Evolutionary conservation across 2,329 filamentous ascomycete species (phyloP).

Genomic region (Calonectria crousiana): DNA sequence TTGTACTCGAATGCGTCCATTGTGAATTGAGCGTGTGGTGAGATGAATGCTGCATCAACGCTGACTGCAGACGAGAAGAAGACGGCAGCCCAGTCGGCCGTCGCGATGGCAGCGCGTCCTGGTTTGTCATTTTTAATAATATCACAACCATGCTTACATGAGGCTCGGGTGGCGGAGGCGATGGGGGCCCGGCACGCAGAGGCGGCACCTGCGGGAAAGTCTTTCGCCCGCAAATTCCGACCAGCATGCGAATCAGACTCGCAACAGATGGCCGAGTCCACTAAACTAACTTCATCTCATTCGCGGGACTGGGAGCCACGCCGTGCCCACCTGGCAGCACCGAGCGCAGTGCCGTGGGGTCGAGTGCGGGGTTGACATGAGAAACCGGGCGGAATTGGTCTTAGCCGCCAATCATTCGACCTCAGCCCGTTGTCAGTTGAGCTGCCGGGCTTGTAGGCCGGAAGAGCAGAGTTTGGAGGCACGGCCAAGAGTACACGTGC

Average conservation of each 20-base stretch:
- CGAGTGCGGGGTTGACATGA: conserved; percentile 9
- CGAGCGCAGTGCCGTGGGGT: background rate
- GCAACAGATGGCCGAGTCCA: background rate
- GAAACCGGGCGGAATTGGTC: conserved; percentile 1
- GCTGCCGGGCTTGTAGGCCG: background rate
- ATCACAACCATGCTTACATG: conserved; percentile 7
- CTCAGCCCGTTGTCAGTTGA: background rate
- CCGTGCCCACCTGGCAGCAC: background rate
- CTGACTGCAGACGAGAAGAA: background rate
- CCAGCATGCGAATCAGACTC: background rate
- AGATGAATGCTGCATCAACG: background rate
- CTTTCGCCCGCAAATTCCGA: background rate
- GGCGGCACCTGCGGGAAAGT: background rate
- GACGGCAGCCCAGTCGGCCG: background rate
- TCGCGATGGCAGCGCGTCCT: background rate
- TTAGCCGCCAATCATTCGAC: conserved; percentile 8
- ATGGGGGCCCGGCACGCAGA: background rate
- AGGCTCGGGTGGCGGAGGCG: background rate
- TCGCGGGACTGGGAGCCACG: background rate
- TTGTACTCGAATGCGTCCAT: conserved; percentile 70
- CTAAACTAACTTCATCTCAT: background rate
- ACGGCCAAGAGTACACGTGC: background rate
- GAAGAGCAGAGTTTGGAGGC: background rate
- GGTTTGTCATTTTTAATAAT: conserved; percentile 15
- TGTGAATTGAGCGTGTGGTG: conserved; percentile 3